Base-by-base conservation (phyloP, 257 asterid species). In the Fraxinus pennsylvanica region DNA sequence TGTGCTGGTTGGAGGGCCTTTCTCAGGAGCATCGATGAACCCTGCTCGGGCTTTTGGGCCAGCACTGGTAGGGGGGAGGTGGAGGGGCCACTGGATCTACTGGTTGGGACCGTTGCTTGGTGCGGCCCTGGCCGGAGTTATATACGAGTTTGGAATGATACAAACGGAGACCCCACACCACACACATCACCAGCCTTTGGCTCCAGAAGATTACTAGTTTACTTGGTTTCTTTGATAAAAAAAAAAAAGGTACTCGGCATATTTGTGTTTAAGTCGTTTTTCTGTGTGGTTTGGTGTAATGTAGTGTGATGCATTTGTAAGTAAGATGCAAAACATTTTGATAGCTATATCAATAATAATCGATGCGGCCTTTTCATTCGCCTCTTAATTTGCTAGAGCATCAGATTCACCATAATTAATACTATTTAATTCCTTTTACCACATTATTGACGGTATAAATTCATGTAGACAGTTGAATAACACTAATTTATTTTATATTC, bases 1-100 rank as follows among this genome's bases (percentile, higher is more conserved):
- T 76, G 66, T 84, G 17, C 85, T 96, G 1, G 98, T 92, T 4
- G 99, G 99, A 4, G 99, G 97, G 17, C 99, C 99, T 1, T 96
- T 91, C 21, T 91, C 86, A 1, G 99, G 98, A 1, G 98, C 96
- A 1, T 72, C 98, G 0, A 93, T 93, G 98, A 95, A 95, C 83
- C 99, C 97, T 0, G 99, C 99, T 0, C 80, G 98, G 73, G 98
- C 99, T 0, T 96, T 96, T 13, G 99, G 99, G 6, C 99, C 99
- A 0, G 97, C 99, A 0, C 66, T 96, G n/a, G 97, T 93, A 38
- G 99, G 99, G 0, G 93, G 99, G 97, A 88, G 98, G 76, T 96
- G 99, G 99, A 82, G 71, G 63, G 25, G 89, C 85, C 99, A 96
- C 39, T 93, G 99, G 99, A 82, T 96, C 82, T 96, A 90, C 69